Conservation (phyloP, 345 rosid genomes). For the Moricandia moricandioides region DNA sequence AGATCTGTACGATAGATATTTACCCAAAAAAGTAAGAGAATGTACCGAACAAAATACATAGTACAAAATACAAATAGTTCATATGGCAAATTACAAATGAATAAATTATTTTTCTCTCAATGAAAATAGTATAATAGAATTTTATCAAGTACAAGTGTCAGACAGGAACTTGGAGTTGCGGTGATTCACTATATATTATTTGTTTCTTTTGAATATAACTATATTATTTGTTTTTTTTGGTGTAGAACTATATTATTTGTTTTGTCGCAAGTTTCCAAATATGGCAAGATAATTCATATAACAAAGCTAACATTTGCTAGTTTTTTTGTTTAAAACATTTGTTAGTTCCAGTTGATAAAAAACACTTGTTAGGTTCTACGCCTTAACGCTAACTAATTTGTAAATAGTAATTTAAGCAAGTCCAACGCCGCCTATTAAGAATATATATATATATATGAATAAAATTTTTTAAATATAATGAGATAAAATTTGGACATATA, state of each 20-base stretch:
- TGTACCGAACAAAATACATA: constrained; percentile 20
- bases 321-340: background rate
- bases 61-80: constrained; percentile 38
- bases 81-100: constrained; percentile 2
- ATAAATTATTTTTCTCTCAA: background rate
- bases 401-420: constrained; percentile 22
- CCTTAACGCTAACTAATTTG: constrained; percentile 16
- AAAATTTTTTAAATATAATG: background rate
- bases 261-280: constrained; percentile 36
- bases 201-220: too few relatives aligned
- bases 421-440: background rate
- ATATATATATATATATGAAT: background rate
- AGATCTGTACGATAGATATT: constrained; percentile 23
- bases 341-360: too few relatives aligned
- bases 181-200: constrained; percentile 17
- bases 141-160: constrained; percentile 32
- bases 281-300: constrained; percentile 25
- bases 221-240: constrained; percentile 18
- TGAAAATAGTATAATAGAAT: background rate
- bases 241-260: constrained; percentile 8
- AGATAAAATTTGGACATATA: background rate
- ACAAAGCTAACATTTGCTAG: background rate
- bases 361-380: background rate
- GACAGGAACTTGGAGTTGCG: constrained; percentile 34
- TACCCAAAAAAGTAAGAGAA: constrained; percentile 22